Conservation (phyloP, 257 asterid species). For the Solanum paucissectum region DNA sequence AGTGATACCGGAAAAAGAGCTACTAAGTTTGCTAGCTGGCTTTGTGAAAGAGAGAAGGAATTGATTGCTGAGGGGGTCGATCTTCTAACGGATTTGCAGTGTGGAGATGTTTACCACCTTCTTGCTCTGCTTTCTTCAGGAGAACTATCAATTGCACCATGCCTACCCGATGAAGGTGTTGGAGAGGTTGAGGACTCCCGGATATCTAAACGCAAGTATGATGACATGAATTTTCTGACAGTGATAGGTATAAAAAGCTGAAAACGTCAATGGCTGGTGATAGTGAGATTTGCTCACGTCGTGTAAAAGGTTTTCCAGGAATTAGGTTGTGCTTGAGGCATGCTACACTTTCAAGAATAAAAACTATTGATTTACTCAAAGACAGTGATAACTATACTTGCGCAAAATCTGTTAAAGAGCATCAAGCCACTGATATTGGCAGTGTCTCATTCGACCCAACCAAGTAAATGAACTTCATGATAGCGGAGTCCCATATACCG, state of each 20-base stretch:
- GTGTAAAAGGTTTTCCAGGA: slow-evolving; percentile 90
- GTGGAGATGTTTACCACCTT: slow-evolving; percentile 74
- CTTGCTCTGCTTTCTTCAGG: slow-evolving; percentile 61
- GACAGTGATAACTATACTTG: slow-evolving; percentile 13
- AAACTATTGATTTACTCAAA: slow-evolving; percentile 38
- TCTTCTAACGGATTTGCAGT: slow-evolving; percentile 63
- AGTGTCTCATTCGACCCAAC: slow-evolving; percentile 11
- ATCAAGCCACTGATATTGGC: slow-evolving; percentile 5
- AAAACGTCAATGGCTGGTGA: slow-evolving; percentile 52
- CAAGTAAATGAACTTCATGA: slow-evolving; percentile 24
- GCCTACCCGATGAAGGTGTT: slow-evolving; percentile 76
- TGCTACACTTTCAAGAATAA: slow-evolving; percentile 39
- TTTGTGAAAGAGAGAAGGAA: slow-evolving; percentile 56
- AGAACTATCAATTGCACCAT: slow-evolving; percentile 50
- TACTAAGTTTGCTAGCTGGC: slow-evolving; percentile 59
- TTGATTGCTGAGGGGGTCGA: slow-evolving; percentile 60
- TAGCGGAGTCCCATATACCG: slow-evolving; percentile 21
- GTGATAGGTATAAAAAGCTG: slow-evolving; percentile 37
- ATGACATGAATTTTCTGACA: slow-evolving; percentile 29
- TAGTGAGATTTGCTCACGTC: slow-evolving; percentile 63
- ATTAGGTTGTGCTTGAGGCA: slow-evolving; percentile 51
- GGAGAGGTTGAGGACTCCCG: slow-evolving; percentile 89
- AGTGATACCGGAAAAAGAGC: slow-evolving; percentile 70
- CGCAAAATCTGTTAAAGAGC: slow-evolving; percentile 10
- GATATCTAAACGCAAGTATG: slow-evolving; percentile 49